Evolutionary conservation across 202 grass and related monocot genomes (phyloP).

Genomic region (Brachypodium distachyon): DNA sequence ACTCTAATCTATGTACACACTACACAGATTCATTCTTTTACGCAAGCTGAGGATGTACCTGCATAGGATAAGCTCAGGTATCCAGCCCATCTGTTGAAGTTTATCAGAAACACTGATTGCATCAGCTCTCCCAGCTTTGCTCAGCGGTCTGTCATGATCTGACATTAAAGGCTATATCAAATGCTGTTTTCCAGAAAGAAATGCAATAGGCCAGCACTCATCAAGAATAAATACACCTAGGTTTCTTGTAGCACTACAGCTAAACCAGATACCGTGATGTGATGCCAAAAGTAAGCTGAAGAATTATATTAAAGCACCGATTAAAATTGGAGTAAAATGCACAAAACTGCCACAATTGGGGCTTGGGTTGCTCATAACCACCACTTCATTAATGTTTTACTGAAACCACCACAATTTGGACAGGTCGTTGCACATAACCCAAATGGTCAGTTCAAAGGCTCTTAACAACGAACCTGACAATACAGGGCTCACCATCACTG

Average conservation of each 20-base stretch:
- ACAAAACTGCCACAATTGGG: too few species aligned
- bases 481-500: too few species aligned
- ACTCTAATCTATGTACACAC: not conserved
- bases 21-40: too few species aligned
- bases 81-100: slow-evolving; percentile 82
- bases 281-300: not conserved
- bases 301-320: not conserved
- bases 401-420: too few species aligned
- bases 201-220: not conserved
- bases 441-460: too few species aligned
- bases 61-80: slow-evolving; percentile 79
- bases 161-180: not conserved
- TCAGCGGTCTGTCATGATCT: slow-evolving; percentile 92
- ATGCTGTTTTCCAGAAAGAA: not conserved
- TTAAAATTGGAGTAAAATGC: too few species aligned
- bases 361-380: too few species aligned
- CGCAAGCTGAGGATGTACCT: slow-evolving; percentile 38
- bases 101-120: slow-evolving; percentile 75
- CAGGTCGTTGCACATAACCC: too few species aligned
- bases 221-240: not conserved
- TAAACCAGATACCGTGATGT: not conserved
- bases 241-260: not conserved
- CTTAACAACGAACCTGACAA: too few species aligned
- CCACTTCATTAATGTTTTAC: too few species aligned
- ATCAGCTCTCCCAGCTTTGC: slow-evolving; percentile 55